Conservation (phyloP, 225 moss, liverwort and hornwort species). For the Marchantia paleacea region DNA sequence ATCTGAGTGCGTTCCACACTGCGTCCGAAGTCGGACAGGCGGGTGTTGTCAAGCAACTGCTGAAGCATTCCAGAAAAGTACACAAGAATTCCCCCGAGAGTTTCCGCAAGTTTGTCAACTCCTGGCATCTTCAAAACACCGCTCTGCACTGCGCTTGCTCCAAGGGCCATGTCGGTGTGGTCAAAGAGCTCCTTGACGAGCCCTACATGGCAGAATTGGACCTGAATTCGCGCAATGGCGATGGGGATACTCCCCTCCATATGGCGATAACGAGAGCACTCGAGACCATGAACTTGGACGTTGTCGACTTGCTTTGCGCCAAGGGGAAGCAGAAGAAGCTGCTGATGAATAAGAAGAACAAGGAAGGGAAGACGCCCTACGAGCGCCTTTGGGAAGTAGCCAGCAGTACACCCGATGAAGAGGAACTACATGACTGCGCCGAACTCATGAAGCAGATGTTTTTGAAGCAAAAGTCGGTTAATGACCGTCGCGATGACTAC, state of each 20-base stretch:
- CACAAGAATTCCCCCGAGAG: background rate
- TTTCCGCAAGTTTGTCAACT: background rate
- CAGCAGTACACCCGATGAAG: background rate
- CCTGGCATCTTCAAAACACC: background rate
- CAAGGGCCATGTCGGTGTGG: background rate
- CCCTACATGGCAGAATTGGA: background rate
- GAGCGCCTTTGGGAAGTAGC: slow-evolving; percentile 14
- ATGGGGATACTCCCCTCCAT: slow-evolving; percentile 20
- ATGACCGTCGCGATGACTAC: slow-evolving; percentile 19
- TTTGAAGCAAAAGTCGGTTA: slow-evolving; percentile 16
- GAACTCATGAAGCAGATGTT: slow-evolving; percentile 23
- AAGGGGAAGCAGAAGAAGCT: slow-evolving; percentile 20
- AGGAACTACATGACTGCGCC: background rate
- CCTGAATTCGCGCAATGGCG: background rate
- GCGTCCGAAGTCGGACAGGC: background rate
- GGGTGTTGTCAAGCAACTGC: background rate
- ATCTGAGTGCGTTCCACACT: background rate
- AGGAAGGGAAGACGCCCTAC: slow-evolving; percentile 15
- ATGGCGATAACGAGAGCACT: slow-evolving; percentile 3
- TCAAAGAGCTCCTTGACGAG: slow-evolving; percentile 10
- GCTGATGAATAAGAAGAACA: slow-evolving; percentile 16
- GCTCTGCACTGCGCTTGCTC: slow-evolving; percentile 2
- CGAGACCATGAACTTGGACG: slow-evolving; percentile 2
- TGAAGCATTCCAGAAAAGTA: slow-evolving; percentile 4
- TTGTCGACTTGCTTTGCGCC: slow-evolving; percentile 7